phyloP scores from a whole-genome alignment of 371 early-diverging fungal genomes.

The Apophysomyces trapeziformis region DNA sequence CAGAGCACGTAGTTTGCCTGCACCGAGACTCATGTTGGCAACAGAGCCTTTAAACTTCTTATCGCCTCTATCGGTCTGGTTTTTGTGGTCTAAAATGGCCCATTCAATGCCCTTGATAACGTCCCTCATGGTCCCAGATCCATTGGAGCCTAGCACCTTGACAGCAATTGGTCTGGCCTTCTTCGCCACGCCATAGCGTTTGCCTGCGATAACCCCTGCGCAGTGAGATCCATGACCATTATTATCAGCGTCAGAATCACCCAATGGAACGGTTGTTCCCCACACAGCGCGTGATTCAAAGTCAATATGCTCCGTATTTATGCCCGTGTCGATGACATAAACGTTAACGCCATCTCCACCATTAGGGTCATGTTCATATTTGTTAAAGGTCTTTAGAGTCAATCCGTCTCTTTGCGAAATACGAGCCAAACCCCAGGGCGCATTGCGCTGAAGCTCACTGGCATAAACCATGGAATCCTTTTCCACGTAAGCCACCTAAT shows the following conservation, averaged over 20 bases:
- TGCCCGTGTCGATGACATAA: slow-evolving; percentile 91
- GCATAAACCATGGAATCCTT: slow-evolving; percentile 80
- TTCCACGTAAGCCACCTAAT: slow-evolving; percentile 82
- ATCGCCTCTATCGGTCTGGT: slow-evolving; percentile 47
- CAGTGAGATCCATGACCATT: slow-evolving; percentile 94
- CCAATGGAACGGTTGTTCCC: slow-evolving; percentile 74
- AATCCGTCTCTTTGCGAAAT: slow-evolving; percentile 74
- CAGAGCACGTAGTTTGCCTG: slow-evolving; percentile 79
- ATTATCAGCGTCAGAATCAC: slow-evolving; percentile 74
- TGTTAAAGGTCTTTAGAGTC: slow-evolving; percentile 64
- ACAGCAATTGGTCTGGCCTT: slow-evolving; percentile 89
- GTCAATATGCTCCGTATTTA: slow-evolving; percentile 80
- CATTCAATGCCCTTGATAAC: slow-evolving; percentile 75
- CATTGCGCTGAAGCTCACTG: slow-evolving; percentile 62
- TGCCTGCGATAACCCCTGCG: slow-evolving; percentile 90
- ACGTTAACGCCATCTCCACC: slow-evolving; percentile 85
- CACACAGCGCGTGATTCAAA: slow-evolving; percentile 85
- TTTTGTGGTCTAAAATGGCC: slow-evolving; percentile 55
- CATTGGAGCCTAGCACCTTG: slow-evolving; percentile 86
- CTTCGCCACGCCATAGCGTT: slow-evolving; percentile 88
- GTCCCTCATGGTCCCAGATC: slow-evolving; percentile 78
- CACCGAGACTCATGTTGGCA: slow-evolving; percentile 94
- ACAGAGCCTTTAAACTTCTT: slow-evolving; percentile 72
- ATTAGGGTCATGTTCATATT: slow-evolving; percentile 70
- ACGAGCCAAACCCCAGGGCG: slow-evolving; percentile 92